Base-by-base conservation (phyloP, 2,329 filamentous ascomycete genomes). In the Fusarium protoensiforme region DNA sequence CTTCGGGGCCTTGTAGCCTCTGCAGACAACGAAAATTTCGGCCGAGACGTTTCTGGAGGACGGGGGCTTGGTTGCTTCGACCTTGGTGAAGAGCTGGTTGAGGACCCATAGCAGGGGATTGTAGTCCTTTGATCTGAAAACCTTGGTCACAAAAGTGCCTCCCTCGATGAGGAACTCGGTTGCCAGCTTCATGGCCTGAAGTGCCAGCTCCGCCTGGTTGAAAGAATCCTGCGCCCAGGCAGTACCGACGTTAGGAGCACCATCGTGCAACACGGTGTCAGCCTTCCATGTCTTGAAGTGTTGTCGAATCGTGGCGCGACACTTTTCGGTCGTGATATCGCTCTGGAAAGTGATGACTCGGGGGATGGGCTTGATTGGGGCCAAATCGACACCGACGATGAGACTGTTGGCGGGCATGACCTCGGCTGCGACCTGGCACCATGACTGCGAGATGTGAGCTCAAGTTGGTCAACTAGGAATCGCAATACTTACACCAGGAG, bases 221-320 rank as follows among this genome's bases (percentile, higher is more conserved):
- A 98, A 99, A 51, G 96, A 96, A 86, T 99, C 96, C 85, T 99
- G 96, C 48, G 95, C 93, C 96, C 96, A 99, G 0, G 96, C 95
- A 1, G 95, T 96, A 91, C 96, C 96, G 66, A 99, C 96, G 79
- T 99, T 99, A 54, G 96, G 96, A 1, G 96, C 96, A 84, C 96
- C 96, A 81, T 99, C 96, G 85, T 99, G 96, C 41, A 99, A 87
- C 7, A 99, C 96, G 0, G 93, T 94, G 81, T 99, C 96, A 22
- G 94, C 95, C 82, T 98, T 98, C 93, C 94, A 96, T 13, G 94
- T 95, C 85, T 98, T 98, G 57, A 99, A 85, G 79, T 99, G 95
- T 67, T 92, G 90, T 78, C 95, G 89, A 71, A 99, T 94, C 2
- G 94, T 98, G 8, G 95, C 92, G 74, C 96, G 92, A 81, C 95